phyloP scores from a whole-genome alignment of 495 filamentous ascomycete genomes.

The Penicillium angulare region DNA sequence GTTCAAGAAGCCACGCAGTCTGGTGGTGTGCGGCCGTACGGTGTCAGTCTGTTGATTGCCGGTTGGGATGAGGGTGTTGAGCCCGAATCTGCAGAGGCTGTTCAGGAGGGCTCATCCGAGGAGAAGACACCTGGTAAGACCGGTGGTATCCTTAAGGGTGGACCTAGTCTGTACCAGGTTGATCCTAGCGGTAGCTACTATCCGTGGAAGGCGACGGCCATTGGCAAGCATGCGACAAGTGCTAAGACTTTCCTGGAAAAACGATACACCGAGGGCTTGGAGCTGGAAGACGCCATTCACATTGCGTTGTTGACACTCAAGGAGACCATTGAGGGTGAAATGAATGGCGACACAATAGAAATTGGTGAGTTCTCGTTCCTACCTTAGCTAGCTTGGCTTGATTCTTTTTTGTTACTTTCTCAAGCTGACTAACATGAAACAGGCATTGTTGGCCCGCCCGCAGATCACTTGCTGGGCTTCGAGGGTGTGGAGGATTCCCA shows the following conservation, averaged over 20 bases:
- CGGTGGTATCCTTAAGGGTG: constrained; percentile 91
- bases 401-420: not conserved
- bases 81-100: constrained; percentile 62
- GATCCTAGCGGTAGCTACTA: constrained; percentile 97
- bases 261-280: constrained; percentile 93
- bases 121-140: constrained; percentile 77
- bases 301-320: constrained; percentile 97
- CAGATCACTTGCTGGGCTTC: constrained; percentile 85
- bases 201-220: constrained; percentile 98
- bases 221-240: constrained; percentile 96
- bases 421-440: constrained; percentile 6
- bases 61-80: constrained; percentile 97
- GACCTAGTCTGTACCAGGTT: constrained; percentile 96
- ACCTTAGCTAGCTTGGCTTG: not conserved
- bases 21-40: constrained; percentile 96
- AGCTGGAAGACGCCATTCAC: constrained; percentile 97
- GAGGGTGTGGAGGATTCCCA: constrained; percentile 87
- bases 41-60: constrained; percentile 90
- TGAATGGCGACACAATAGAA: constrained; percentile 99
- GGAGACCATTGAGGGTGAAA: constrained; percentile 98
- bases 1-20: constrained; percentile 99
- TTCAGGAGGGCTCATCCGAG: constrained; percentile 42
- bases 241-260: constrained; percentile 99
- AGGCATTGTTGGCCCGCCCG: constrained; percentile 95
- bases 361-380: constrained; percentile 64